Evolutionary conservation across 371 early-diverging fungal species (phyloP).

Genomic region (Rhizomucor miehei): DNA sequence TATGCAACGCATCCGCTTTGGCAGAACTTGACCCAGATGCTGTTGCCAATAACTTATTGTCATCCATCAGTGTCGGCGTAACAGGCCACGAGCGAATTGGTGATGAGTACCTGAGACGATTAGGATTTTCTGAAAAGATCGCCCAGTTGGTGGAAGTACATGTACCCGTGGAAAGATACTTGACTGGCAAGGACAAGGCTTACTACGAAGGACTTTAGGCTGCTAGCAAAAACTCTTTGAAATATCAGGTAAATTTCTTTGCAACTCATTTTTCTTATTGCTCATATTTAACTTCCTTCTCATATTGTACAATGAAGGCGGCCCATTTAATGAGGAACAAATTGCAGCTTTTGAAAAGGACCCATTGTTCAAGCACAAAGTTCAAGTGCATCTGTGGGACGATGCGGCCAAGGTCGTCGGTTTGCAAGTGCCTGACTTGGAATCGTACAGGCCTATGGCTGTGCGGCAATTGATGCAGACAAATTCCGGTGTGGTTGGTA

Average conservation of each 20-base stretch:
- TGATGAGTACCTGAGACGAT: slow-evolving; percentile 41
- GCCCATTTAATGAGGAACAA: slow-evolving; percentile 41
- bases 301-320: slow-evolving; percentile 36
- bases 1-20: slow-evolving; percentile 31
- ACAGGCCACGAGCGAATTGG: slow-evolving; percentile 52
- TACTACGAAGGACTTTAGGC: slow-evolving; percentile 45
- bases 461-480: slow-evolving; percentile 15
- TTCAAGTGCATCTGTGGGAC: slow-evolving; percentile 54
- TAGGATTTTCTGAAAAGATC: slow-evolving; percentile 53
- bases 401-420: slow-evolving; percentile 48
- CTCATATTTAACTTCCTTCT: no score
- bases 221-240: slow-evolving; percentile 51
- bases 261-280: background rate
- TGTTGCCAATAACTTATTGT: background rate
- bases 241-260: slow-evolving; percentile 38
- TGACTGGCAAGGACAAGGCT: slow-evolving; percentile 40
- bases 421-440: slow-evolving; percentile 37
- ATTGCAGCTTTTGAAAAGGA: slow-evolving; percentile 42
- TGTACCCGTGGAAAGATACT: slow-evolving; percentile 52
- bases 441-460: slow-evolving; percentile 41
- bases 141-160: slow-evolving; percentile 50
- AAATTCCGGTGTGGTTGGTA: no score
- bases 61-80: slow-evolving; percentile 36
- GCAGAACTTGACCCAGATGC: slow-evolving; percentile 20
- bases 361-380: slow-evolving; percentile 45